Percentiles rank a stretch among this genome's conserved stretches.
Evolutionary conservation across 2,329 filamentous ascomycete genomes (phyloP).

Genomic region (Fusarium sp.): DNA sequence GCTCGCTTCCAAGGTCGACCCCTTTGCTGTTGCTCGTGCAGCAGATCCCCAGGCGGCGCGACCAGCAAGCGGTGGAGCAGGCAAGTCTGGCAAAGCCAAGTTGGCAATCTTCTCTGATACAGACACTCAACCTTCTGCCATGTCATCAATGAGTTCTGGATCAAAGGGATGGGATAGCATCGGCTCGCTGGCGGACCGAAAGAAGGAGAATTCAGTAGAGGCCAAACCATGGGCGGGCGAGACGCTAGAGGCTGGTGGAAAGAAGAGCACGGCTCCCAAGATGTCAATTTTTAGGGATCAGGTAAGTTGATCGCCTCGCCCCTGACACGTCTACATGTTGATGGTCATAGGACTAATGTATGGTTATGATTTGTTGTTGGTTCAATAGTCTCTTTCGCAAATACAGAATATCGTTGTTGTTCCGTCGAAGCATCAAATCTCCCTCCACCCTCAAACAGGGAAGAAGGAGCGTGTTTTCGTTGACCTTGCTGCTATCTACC

Average conservation of each 20-base stretch:
- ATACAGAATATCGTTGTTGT: conserved; percentile 76
- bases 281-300: conserved; percentile 95
- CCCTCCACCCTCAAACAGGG: conserved; percentile 83
- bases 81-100: conserved; percentile 81
- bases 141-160: conserved; percentile 63
- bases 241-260: conserved; percentile 87
- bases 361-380: conserved; percentile 56
- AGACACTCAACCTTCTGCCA: conserved; percentile 69
- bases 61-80: conserved; percentile 61
- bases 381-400: conserved; percentile 69
- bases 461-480: conserved; percentile 90
- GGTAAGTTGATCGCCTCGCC: conserved; percentile 68
- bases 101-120: conserved; percentile 91
- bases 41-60: conserved; percentile 75
- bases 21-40: conserved; percentile 72
- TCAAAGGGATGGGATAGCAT: conserved; percentile 92
- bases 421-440: conserved; percentile 80
- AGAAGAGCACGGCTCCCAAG: conserved; percentile 79
- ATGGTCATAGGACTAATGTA: conserved; percentile 97
- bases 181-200: conserved; percentile 85
- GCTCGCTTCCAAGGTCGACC: conserved; percentile 86
- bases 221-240: conserved; percentile 93
- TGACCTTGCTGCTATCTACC: conserved; percentile 87
- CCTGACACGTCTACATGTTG: conserved; percentile 75
- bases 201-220: conserved; percentile 92